Evolutionary conservation across 805 yeast genomes (phyloP).

Genomic region (Pichia californica): DNA sequence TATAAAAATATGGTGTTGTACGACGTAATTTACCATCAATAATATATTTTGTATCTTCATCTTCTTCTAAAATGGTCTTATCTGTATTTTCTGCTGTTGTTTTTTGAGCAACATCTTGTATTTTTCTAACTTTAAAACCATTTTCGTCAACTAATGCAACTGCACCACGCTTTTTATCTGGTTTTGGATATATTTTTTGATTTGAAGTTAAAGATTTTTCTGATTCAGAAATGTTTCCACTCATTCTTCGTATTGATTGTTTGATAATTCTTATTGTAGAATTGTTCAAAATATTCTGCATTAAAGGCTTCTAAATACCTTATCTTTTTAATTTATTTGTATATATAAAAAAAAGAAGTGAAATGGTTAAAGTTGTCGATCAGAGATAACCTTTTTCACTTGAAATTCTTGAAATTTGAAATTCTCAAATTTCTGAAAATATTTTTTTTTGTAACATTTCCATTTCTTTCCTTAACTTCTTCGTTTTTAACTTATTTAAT

Average conservation of each 20-base stretch:
- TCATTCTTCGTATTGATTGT: not conserved
- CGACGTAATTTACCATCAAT: slow-evolving; percentile 59
- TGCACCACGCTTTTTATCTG: slow-evolving; percentile 8
- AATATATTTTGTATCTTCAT: slow-evolving; percentile 49
- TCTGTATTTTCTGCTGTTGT: slow-evolving; percentile 33
- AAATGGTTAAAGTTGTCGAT: no score
- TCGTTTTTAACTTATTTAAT: no score
- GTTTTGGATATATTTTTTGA: not conserved
- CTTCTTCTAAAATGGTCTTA: slow-evolving; percentile 43
- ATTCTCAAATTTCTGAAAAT: no score
- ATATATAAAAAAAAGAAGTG: no score
- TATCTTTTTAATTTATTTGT: no score
- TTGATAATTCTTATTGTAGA: not conserved
- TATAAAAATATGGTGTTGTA: slow-evolving; percentile 80
- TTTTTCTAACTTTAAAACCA: slow-evolving; percentile 43
- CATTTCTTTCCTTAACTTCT: no score
- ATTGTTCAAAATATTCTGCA: no score
- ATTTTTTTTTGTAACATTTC: no score
- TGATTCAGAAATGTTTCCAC: not conserved
- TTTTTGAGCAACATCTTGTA: slow-evolving; percentile 37
- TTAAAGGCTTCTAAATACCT: no score
- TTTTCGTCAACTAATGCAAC: slow-evolving; percentile 28
- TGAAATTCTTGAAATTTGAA: no score
- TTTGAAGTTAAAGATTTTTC: not conserved
- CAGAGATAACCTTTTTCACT: no score